Evolutionary conservation across 1,284 basidiomycete species (phyloP), one percentile per base, ranked within the genome.

Genomic region (Inonotus obliquus): DNA sequence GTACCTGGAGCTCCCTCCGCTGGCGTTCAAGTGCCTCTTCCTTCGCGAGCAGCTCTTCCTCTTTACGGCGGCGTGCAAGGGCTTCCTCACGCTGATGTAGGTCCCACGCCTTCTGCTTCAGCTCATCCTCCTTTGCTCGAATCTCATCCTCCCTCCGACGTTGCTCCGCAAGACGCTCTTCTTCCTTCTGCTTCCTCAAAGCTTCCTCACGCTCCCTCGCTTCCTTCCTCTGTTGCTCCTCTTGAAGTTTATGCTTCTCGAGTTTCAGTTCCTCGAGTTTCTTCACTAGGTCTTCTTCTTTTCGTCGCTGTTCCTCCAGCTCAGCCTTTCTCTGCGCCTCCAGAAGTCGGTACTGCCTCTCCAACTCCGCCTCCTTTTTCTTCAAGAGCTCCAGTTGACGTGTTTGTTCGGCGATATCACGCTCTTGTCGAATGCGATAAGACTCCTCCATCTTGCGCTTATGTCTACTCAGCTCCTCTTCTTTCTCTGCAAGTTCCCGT

Each of bases 81-180:
- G n/a, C 58, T 37, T 60, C 59, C 54, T 63, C 59, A 10, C 48
- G 53, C 21, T 51, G 58, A n/a, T 38, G 27, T n/a, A 63, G 21
- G 11, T 51, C 23, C 57, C 57, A 54, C 23, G 37, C 39, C 55
- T 57, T 38, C 13, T 54, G 53, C 53, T 60, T 54, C n/a, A 60
- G 17, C 11, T 45, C 45, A 25, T 60, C 51, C 48, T 63, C 62
- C 35, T 38, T 3, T 25, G 61, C 44, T 32, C 57, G 51, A 11
- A 55, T 23, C n/a, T 52, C 29, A 7, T 60, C 48, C 45, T 58
- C 57, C 23, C 57, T 57, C 48, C 44, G 39, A 10, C 58, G 51
- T 25, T 56, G 53, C 35, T 56, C 53, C 21, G 54, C 58, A 2
- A 19, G 13, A 7, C 27, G 23, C 32, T 45, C 53, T n/a, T 60